Evolutionary conservation across 2,329 filamentous ascomycete genomes (phyloP), one percentile per base, ranked within the genome.

Genomic region (Pezizomycotina sp.): DNA sequence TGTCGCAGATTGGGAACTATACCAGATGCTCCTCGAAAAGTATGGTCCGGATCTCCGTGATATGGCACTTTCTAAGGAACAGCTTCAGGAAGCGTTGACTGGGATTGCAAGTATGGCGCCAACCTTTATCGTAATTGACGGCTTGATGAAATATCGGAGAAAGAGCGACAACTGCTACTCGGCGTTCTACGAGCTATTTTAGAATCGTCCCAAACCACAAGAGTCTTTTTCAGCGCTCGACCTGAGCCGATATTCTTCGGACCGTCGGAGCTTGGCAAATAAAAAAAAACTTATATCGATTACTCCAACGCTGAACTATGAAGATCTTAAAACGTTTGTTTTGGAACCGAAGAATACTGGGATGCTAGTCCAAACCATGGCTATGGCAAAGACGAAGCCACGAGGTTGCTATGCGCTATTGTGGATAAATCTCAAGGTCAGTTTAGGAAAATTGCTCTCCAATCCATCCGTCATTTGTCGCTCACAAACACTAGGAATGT

Each of bases 401-500:
- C 7, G 22, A 24, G 22, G 22, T 24, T 24, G 8, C 22, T 24
- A 12, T 12, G 12, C 7, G 22, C 22, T 12, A 24, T 24, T 8
- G 22, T 24, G 12, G 12, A 7, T 24, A 24, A 12, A 24, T 24
- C 22, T 12, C 8, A 24, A 8, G 22, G 22, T 24, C 7, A 24
- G 22, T 7, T 7, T 24, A 8, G 12, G 22, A 24, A 12, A 7
- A 24, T 24, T 24, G 12, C 22, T 24, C 22, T 8, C 22, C 8
- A 8, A 24, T 8, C 7, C 22, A 12, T 24, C 22, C 22, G 22
- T 24, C 22, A n/a, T n/a, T n/a, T n/a, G n/a, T n/a, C n/a, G n/a
- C n/a, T n/a, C n/a, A n/a, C n/a, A n/a, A n/a, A n/a, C n/a, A n/a
- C 22, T 38, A 39, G 36, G 31, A 10, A 39, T 39, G 31, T 39